A percentile compares a stretch with the other conserved stretches of the same genome.
These are phyloP conservation scores for Anastatica hierochuntica DNA, from an alignment of 345 rosid genomes.

Conservation along the genomic window DNA sequence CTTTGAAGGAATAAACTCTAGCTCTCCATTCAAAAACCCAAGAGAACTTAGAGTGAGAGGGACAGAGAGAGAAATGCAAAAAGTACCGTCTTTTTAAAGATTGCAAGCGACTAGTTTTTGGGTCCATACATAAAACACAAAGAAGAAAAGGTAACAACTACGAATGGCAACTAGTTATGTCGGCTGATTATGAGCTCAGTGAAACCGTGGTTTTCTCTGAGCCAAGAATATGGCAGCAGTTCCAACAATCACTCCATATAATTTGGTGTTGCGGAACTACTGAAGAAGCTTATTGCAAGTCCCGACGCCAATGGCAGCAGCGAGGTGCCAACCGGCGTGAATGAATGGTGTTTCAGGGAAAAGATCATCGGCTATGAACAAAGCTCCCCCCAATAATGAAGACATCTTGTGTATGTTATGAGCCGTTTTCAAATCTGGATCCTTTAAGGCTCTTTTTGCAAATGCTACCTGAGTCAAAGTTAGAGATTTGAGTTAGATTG, in stretches of 20 bases:
- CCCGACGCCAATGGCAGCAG: constrained; percentile 86
- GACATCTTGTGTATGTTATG: constrained; percentile 63
- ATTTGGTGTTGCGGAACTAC: constrained; percentile 22
- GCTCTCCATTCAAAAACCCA: too few species aligned
- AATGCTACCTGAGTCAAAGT: constrained; percentile 50
- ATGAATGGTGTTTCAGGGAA: constrained; percentile 68
- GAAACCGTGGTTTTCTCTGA: constrained; percentile 10
- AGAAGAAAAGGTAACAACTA: constrained; percentile 1
- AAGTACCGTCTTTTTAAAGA: not conserved
- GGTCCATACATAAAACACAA: not conserved
- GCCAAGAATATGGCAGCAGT: constrained; percentile 19
- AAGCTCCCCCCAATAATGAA: constrained; percentile 71
- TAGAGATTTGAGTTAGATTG: constrained; percentile 4
- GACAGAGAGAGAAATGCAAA: not conserved
- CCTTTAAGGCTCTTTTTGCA: constrained; percentile 65
- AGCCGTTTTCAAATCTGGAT: constrained; percentile 67
- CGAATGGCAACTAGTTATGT: constrained; percentile 10
- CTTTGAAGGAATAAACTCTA: too few species aligned
- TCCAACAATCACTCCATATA: constrained; percentile 14
- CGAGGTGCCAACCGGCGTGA: constrained; percentile 98
- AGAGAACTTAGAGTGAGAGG: too few species aligned
- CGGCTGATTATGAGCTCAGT: constrained; percentile 24
- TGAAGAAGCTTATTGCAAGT: constrained; percentile 91
- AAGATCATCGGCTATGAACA: constrained; percentile 84
- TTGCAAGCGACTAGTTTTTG: not conserved